phyloP scores from a whole-genome alignment of 169 alveolate genomes.

The Blepharisma undulans region DNA sequence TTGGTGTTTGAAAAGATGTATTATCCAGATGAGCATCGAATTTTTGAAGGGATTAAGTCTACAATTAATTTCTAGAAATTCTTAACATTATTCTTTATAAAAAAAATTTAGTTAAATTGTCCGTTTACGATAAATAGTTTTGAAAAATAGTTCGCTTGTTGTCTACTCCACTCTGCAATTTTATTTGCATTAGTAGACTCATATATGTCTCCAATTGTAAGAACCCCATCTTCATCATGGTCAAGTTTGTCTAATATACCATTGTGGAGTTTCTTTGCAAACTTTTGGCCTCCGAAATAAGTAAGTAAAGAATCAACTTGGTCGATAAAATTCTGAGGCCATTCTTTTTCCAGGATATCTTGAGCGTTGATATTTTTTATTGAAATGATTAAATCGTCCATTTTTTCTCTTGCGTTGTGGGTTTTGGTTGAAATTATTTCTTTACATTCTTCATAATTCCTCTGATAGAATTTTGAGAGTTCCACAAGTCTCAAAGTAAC shows the following conservation, averaged over 20 bases:
- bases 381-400: neutral
- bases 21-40: slow-evolving; percentile 91
- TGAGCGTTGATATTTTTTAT: neutral
- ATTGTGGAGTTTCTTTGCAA: neutral
- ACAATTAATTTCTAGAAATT: slow-evolving; percentile 55
- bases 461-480: neutral
- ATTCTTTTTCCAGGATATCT: neutral
- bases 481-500: neutral
- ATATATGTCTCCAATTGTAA: slow-evolving; percentile 3
- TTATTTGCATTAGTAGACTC: neutral
- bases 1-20: slow-evolving; percentile 92
- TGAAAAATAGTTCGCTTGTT: neutral
- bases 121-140: neutral
- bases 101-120: neutral
- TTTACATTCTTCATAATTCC: neutral
- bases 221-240: slow-evolving; percentile 20
- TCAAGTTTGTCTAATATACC: neutral
- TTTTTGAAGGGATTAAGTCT: slow-evolving; percentile 88
- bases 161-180: neutral
- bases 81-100: neutral
- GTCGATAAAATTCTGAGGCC: neutral
- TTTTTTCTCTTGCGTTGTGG: neutral
- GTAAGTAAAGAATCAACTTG: neutral
- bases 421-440: neutral
- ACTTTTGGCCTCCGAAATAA: neutral